A percentile compares a stretch with the other conserved stretches of the same genome.
These are phyloP conservation scores for Pisolithus orientalis DNA, from an alignment of 768 basidiomycete species.

Conservation along the genomic window DNA sequence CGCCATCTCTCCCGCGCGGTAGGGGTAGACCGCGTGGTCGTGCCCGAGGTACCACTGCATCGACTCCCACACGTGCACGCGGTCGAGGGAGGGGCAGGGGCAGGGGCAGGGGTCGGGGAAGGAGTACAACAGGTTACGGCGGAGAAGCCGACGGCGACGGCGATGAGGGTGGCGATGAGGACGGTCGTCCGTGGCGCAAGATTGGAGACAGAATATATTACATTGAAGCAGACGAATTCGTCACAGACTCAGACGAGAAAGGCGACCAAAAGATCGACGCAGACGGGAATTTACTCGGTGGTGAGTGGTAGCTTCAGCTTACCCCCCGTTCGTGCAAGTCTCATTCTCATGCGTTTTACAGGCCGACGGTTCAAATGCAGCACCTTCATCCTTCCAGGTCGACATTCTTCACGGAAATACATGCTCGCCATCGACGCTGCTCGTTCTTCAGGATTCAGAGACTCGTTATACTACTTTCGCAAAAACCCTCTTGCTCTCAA, in stretches of 20 bases:
- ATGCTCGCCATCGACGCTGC: conserved; percentile 98
- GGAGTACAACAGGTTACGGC: conserved; percentile 19
- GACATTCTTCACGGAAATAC: conserved; percentile 80
- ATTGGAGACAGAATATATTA: conserved; percentile 70
- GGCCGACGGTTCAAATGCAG: conserved; percentile 84
- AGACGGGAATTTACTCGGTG: conserved; percentile 77
- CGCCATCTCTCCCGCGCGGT: conserved; percentile 25
- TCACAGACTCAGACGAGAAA: conserved; percentile 75
- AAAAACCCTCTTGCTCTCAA: conserved; percentile 88
- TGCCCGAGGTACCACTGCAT: conserved; percentile 24
- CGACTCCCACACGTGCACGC: conserved; percentile 27
- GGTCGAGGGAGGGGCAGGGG: conserved; percentile 41
- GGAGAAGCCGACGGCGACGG: conserved; percentile 36
- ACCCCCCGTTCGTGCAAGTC: too few species aligned
- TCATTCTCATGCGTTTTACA: conserved; percentile 21
- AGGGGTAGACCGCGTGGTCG: conserved; percentile 35
- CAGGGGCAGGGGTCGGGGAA: conserved; percentile 33
- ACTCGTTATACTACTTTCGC: conserved; percentile 97
- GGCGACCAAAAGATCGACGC: conserved; percentile 91
- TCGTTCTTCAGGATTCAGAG: conserved; percentile 90
- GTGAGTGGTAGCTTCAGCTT: conserved; percentile 36
- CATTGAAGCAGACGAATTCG: conserved; percentile 86
- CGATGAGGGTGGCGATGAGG: conserved; percentile 31
- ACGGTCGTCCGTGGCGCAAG: conserved; percentile 63
- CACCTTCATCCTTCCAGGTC: conserved; percentile 81